Evolutionary conservation across 805 yeast species (phyloP), one percentile per base, ranked within the genome.

Genomic region (Naumovozyma dairenensis): DNA sequence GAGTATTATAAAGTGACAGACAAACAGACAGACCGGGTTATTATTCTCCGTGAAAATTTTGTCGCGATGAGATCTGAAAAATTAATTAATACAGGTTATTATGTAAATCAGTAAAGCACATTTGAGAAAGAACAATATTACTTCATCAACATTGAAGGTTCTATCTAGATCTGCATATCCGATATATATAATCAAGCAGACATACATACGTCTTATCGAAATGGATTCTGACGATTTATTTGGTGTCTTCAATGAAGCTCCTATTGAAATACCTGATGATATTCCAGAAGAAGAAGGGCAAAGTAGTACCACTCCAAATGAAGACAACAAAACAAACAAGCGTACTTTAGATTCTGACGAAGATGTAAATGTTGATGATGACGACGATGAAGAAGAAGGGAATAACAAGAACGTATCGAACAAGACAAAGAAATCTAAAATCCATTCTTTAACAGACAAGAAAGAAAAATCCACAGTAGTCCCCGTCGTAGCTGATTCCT

Each of bases 401-500:
- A 28, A 24, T 4, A 32, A 24, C 4, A 44, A 40, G 18, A 32
- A 35, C 22, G 9, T 34, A 15, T n/a, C n/a, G n/a, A n/a, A n/a
- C n/a, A 39, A 36, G 30, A 33, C 40, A 28, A 44, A 44, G 21
- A 48, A 49, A 51, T 21, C 43, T 12, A 57, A 58, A 44, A 46
- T 45, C 22, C 46, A 51, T 31, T 52, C 55, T 32, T 45, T 57
- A 16, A 28, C 55, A 6, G 63, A 56, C 17, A 60, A 63, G 37
- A 59, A 66, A 44, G 59, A 60, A 35, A 68, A 66, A 38, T 62
- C 66, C 12, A 69, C 65, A 6, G 68, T 72, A 13, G 67, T 69
- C 21, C 86, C 94, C 0, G 76, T 84, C 25, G 94, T 85, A 16
- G 81, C 89, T 1, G 96, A 86, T 58, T 68, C 83, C 4, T 73